Evolutionary conservation across 192 early-diverging fungal genomes (phyloP).

Genomic region (Backusella parvicylindrica): DNA sequence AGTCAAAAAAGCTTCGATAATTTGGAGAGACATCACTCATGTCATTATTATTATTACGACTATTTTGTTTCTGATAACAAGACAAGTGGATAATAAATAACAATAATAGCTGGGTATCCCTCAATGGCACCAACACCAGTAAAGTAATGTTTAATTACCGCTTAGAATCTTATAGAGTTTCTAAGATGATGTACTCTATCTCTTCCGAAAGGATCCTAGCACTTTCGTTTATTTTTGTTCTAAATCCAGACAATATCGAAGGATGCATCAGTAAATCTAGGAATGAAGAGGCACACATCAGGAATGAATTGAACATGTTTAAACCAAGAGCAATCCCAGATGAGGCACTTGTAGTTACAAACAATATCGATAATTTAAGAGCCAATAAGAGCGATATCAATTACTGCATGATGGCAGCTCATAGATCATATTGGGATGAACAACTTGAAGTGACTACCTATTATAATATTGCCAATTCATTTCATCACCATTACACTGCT

Average conservation of each 20-base stretch:
- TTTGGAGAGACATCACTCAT: neutral
- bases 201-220: neutral
- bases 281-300: neutral
- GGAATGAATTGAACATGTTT: neutral
- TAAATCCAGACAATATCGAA: neutral
- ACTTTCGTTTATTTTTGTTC: neutral
- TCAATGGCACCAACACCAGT: neutral
- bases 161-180: neutral
- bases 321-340: neutral
- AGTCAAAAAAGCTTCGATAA: neutral
- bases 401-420: neutral
- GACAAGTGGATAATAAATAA: neutral
- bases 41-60: neutral
- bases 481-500: neutral
- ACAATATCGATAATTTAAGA: neutral
- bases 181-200: neutral
- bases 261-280: neutral
- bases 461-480: neutral
- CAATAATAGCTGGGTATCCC: neutral
- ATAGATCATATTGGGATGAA: neutral
- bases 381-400: neutral
- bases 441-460: neutral
- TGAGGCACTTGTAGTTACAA: neutral
- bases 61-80: neutral
- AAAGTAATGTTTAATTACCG: neutral